Conservation (phyloP, 2,329 filamentous ascomycete genomes). For the Escovopsis sp. region DNA sequence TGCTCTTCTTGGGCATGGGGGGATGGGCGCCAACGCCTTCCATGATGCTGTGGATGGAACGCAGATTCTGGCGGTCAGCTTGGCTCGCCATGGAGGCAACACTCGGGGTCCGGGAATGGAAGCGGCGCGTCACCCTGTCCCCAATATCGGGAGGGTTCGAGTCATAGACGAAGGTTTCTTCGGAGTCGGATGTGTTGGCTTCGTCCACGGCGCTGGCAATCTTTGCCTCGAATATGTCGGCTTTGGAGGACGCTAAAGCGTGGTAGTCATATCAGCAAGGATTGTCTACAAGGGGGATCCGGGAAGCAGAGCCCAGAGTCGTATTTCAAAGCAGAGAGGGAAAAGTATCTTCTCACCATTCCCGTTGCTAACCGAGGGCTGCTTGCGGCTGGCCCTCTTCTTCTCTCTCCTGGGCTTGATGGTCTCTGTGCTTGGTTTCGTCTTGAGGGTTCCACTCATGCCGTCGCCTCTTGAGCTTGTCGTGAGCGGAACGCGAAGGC, state of each 20-base stretch:
- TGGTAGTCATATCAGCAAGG: not conserved
- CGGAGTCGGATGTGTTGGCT: constrained; percentile 89
- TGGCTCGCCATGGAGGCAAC: constrained; percentile 72
- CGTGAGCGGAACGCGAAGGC: constrained; percentile 67
- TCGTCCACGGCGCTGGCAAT: constrained; percentile 93
- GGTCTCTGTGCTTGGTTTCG: constrained; percentile 87
- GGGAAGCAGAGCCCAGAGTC: not conserved
- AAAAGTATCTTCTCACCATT: constrained; percentile 49
- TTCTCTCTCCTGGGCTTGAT: constrained; percentile 91
- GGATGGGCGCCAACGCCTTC: constrained; percentile 35
- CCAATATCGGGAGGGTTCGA: constrained; percentile 70
- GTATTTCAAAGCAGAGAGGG: not conserved
- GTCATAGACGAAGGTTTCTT: constrained; percentile 98
- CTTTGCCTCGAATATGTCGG: constrained; percentile 95
- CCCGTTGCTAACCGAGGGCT: constrained; percentile 53
- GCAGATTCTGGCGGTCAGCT: constrained; percentile 42
- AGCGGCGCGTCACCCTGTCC: constrained; percentile 49
- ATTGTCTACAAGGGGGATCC: not conserved
- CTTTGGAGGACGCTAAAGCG: constrained; percentile 68
- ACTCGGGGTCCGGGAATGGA: constrained; percentile 89
- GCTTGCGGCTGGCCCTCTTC: constrained; percentile 64
- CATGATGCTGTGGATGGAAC: constrained; percentile 52
- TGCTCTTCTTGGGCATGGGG: constrained; percentile 58
- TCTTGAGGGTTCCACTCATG: constrained; percentile 56
- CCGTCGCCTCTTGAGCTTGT: constrained; percentile 49